Evolutionary conservation across 345 rosid genomes (phyloP), one percentile per base, ranked within the genome.

Genomic region (Populus ilicifolia): DNA sequence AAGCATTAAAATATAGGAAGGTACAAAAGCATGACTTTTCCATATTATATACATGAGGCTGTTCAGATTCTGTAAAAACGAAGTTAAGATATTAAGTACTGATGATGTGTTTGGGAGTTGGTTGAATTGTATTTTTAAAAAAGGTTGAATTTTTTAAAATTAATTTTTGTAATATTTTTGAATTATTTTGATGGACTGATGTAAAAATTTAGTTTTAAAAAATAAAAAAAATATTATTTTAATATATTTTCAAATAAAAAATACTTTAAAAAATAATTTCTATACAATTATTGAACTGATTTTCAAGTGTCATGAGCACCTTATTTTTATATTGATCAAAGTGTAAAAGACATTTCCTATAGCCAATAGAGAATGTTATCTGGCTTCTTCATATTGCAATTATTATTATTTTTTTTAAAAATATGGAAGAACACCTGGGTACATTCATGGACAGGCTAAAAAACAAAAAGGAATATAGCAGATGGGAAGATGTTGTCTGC

Each of bases 51-150:
- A 27, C 64, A 29, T 18, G 9, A 54, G 69, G 71, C 16, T 50
- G 75, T 25, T 33, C 76, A 70, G 79, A 69, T 77, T 78, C 66
- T 72, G 72, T 59, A 72, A 50, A 20, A 75, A 72, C 35, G 52
- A 75, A 65, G 77, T 68, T 63, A 30, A 63, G 84, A 85, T 75
- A 59, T 71, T 76, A 43, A 18, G 20, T 36, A 17, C 29, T 5
- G 35, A 33, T 4, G 35, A 5, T 33, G 36, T 33, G 36, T 33
- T 33, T 4, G 36, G 5, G 5, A 33, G 5, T 33, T 5, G 5
- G 36, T 33, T 33, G 36, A 33, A 33, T 33, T 33, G 5, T 33
- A 33, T 33, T 33, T 33, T 0, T 33, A 0, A 33, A 33, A 33
- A 33, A 5, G 0, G 5, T 33, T 33, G 4, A 33, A 2, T 30